Conservation (phyloP, 805 yeast genomes). For the Ogataea paradorogensis region DNA sequence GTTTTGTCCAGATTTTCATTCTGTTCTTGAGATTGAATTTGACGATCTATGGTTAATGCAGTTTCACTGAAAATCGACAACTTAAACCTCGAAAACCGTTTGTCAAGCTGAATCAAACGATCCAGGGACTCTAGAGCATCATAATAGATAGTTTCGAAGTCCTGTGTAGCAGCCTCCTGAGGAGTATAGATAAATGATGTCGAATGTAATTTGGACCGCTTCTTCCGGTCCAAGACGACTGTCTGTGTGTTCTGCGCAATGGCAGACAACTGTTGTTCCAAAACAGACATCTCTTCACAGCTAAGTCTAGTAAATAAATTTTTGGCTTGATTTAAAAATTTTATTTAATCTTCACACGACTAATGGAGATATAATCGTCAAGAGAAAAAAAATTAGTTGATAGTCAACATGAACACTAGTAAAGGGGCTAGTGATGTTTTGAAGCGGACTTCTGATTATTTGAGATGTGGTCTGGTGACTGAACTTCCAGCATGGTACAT, state of each 20-base stretch:
- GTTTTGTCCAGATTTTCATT: constrained; percentile 71
- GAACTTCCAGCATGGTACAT: constrained; percentile 87
- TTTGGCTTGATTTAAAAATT: constrained; percentile 9
- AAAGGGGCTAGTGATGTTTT: constrained; percentile 73
- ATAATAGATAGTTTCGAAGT: constrained; percentile 75
- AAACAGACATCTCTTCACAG: constrained; percentile 37
- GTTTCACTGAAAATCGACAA: constrained; percentile 79
- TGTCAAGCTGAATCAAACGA: constrained; percentile 68
- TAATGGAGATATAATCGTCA: not conserved
- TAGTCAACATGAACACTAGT: constrained; percentile 59
- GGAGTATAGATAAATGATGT: constrained; percentile 85
- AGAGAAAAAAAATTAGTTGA: constrained; percentile 3
- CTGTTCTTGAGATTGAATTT: constrained; percentile 76
- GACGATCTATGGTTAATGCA: constrained; percentile 75
- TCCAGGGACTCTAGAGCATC: constrained; percentile 73
- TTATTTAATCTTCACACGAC: constrained; percentile 9
- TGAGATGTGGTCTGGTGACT: constrained; percentile 65
- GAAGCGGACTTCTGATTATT: constrained; percentile 74
- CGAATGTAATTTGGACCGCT: constrained; percentile 81
- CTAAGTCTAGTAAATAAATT: constrained; percentile 1
- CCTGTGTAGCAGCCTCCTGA: constrained; percentile 90
- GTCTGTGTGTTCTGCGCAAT: constrained; percentile 64
- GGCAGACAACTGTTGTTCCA: constrained; percentile 78
- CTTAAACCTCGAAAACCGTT: constrained; percentile 68
- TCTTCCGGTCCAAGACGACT: constrained; percentile 80